Percentiles rank a stretch among this genome's conserved stretches.
Conservation (phyloP, 768 basidiomycete genomes). For the Sporobolomyces phaffii region DNA sequence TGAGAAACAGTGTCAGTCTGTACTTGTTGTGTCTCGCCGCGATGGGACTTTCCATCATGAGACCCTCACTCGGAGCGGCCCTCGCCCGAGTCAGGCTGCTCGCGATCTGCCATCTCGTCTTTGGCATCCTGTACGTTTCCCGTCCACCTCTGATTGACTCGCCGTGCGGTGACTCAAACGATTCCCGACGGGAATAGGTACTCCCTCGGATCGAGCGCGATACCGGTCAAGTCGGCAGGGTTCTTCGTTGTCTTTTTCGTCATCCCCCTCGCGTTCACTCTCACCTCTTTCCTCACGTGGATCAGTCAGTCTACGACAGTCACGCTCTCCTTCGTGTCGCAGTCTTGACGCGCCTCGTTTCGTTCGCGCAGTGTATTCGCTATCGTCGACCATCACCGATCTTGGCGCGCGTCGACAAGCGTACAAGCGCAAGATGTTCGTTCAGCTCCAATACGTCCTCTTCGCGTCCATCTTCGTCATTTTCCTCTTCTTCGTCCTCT, state of each 20-base stretch:
- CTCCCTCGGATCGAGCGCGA: constrained; percentile 86
- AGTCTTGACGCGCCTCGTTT: constrained; percentile 11
- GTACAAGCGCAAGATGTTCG: constrained; percentile 59
- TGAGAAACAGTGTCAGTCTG: constrained; percentile 75
- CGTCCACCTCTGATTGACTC: not conserved
- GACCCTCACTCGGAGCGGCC: constrained; percentile 72
- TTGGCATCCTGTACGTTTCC: constrained; percentile 67
- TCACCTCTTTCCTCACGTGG: constrained; percentile 95
- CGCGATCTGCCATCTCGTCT: constrained; percentile 79
- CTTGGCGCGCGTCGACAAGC: constrained; percentile 65
- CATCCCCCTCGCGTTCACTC: constrained; percentile 85
- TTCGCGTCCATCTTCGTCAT: constrained; percentile 74
- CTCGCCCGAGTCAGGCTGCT: constrained; percentile 80
- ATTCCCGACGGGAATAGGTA: constrained; percentile 61
- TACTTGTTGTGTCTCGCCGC: constrained; percentile 90
- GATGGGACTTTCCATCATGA: constrained; percentile 83
- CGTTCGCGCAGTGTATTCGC: constrained; percentile 14
- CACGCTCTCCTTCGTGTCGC: not conserved
- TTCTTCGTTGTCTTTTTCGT: constrained; percentile 76
- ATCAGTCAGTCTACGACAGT: constrained; percentile 57
- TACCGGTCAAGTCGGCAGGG: constrained; percentile 84
- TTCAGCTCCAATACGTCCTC: constrained; percentile 74
- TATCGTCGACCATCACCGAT: constrained; percentile 75
- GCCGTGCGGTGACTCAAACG: not conserved
- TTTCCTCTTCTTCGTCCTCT: constrained; percentile 83